Evolutionary conservation across 805 yeast species (phyloP).

Genomic region (Hanseniaspora singularis): DNA sequence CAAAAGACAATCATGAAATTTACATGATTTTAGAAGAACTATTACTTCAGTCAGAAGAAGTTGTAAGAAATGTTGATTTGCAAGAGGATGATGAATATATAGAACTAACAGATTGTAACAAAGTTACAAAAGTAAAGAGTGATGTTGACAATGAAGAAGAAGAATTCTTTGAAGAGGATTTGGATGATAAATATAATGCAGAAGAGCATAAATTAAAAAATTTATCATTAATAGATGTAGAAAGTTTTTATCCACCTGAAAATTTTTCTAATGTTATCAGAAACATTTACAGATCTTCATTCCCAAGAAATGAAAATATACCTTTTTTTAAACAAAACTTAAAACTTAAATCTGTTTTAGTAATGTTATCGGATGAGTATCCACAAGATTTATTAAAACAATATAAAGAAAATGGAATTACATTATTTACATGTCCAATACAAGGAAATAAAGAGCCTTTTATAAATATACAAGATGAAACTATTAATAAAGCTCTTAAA

Average conservation of each 20-base stretch:
- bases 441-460: constrained; percentile 94
- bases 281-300: constrained; percentile 72
- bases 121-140: constrained; percentile 2
- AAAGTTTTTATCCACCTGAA: constrained; percentile 54
- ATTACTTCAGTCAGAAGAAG: constrained; percentile 1
- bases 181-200: constrained; percentile 21
- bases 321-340: constrained; percentile 46
- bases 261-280: constrained; percentile 78
- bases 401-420: constrained; percentile 46
- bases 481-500: constrained; percentile 68
- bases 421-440: constrained; percentile 77
- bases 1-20: background rate
- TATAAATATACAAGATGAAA: constrained; percentile 56
- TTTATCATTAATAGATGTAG: constrained; percentile 6
- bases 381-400: constrained; percentile 66
- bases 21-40: constrained; percentile 1
- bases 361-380: constrained; percentile 83
- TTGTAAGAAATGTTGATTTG: constrained; percentile 1
- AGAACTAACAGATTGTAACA: background rate
- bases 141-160: constrained; percentile 8
- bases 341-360: constrained; percentile 59
- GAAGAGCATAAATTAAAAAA: constrained; percentile 22
- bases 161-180: constrained; percentile 21
- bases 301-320: constrained; percentile 79
- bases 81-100: background rate